Base-by-base conservation (phyloP, 768 basidiomycete genomes). In the Rhodotorula toruloides region DNA sequence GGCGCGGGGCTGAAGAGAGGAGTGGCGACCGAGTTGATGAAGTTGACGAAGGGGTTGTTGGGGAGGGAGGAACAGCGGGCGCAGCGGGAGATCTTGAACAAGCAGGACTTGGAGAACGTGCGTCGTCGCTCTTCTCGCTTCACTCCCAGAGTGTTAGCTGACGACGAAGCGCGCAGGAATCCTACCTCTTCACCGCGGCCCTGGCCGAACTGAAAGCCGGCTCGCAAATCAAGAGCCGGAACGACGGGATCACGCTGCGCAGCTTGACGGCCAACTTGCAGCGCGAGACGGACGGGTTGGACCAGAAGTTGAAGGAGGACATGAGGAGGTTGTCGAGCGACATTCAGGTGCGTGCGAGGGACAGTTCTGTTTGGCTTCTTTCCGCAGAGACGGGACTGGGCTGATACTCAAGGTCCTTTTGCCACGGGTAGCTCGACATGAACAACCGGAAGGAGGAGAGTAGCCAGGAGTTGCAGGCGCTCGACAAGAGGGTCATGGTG, bases 231-330 rank as follows among this genome's bases (percentile, higher is more conserved):
- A 84, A 83, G 56, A 86, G 88, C 7, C 84, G 88, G 65, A 96
- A 90, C 71, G 92, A 94, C 74, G 86, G 85, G 46, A 84, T 90
- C 19, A 81, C 87, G n/a, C 84, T 97, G 63, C 82, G 86, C n/a
- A 82, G 89, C 1, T 81, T 87, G 43, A 85, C 87, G 6, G 79
- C 84, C n/a, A 84, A 87, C 7, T 81, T 94, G 25, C 83, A 91
- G 65, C 81, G 91, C 67, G 96, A 98, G 49, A 86, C 91, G 21
- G 94, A 99, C 74, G 79, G 82, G 5, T 77, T 97, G 52, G 85
- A 87, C 73, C 86, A 87, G 47, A 93, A 89, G 79, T 88, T 99
- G 85, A 94, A 93, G 79, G 91, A 96, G 77, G 90, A 93, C 69
- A 79, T 98, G 31, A 85, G 83, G 22, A 87, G 84, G 50, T 81